These are phyloP conservation scores for Grammothele lineata DNA, from an alignment of 768 basidiomycete species.

Conservation along the genomic window DNA sequence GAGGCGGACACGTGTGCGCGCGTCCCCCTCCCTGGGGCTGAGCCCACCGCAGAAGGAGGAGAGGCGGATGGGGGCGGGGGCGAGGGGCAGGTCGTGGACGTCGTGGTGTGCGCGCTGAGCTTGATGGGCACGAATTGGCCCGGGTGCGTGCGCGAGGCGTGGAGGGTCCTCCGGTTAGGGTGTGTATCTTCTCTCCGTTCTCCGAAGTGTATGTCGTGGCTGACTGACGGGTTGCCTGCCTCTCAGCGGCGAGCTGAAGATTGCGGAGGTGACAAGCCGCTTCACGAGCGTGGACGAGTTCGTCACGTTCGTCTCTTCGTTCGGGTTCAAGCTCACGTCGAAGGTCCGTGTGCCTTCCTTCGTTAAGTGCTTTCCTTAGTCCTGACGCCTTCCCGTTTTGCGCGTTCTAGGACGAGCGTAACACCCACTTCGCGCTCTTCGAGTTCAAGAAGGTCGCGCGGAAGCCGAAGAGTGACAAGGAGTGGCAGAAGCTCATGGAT, in stretches of 20 bases:
- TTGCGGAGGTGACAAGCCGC: slow-evolving; percentile 88
- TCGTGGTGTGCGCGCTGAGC: slow-evolving; percentile 90
- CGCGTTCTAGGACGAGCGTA: slow-evolving; percentile 73
- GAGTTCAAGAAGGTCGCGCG: slow-evolving; percentile 66
- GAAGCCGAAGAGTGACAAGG: slow-evolving; percentile 43
- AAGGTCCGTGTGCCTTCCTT: slow-evolving; percentile 45
- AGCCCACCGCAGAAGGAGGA: slow-evolving; percentile 26
- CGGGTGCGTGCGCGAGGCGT: slow-evolving; percentile 82
- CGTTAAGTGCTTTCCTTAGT: neutral
- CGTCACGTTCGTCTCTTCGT: slow-evolving; percentile 49
- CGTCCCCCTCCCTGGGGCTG: slow-evolving; percentile 84
- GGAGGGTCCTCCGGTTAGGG: slow-evolving; percentile 83
- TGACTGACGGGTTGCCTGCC: too few relatives aligned
- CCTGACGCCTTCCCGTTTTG: neutral
- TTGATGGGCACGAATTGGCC: slow-evolving; percentile 98
- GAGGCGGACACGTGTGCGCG: slow-evolving; percentile 85
- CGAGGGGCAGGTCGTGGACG: slow-evolving; percentile 79
- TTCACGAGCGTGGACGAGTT: slow-evolving; percentile 70
- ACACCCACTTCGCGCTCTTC: slow-evolving; percentile 83
- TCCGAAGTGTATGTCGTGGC: too few relatives aligned
- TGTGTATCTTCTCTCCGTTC: slow-evolving; percentile 34
- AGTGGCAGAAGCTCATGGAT: slow-evolving; percentile 54
- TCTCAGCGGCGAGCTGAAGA: slow-evolving; percentile 75
- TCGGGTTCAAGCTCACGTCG: slow-evolving; percentile 69
- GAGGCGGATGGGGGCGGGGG: slow-evolving; percentile 31